Evolutionary conservation across 345 rosid genomes (phyloP).

Genomic region (Microcos paniculata): DNA sequence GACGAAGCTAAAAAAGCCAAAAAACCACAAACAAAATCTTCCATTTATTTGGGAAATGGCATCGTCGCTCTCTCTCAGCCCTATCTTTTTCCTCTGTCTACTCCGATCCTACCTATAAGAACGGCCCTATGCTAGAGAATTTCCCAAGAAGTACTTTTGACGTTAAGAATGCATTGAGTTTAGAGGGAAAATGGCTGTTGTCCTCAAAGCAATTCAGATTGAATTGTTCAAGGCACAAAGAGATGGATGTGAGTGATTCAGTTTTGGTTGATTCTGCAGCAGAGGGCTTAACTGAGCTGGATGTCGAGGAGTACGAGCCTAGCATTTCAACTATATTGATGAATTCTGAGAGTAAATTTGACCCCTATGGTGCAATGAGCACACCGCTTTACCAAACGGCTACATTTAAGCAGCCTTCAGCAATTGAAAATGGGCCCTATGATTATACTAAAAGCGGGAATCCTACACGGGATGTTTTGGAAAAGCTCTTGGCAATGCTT

Average conservation of each 20-base stretch:
- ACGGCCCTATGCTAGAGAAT: conserved; percentile 22
- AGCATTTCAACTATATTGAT: conserved; percentile 69
- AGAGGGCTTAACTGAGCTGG: conserved; percentile 33
- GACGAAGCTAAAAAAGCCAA: too few species aligned
- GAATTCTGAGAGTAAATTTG: conserved; percentile 68
- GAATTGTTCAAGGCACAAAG: conserved; percentile 42
- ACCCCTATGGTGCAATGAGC: conserved; percentile 82
- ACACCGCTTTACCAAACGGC: conserved; percentile 93
- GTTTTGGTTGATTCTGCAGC: conserved; percentile 35
- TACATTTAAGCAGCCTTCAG: conserved; percentile 94
- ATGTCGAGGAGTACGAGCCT: conserved; percentile 58
- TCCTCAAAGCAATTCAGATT: conserved; percentile 35
- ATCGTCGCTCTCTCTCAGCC: neutral
- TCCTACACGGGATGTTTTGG: conserved; percentile 85
- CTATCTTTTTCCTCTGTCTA: neutral
- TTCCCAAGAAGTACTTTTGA: conserved; percentile 21
- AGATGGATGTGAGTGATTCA: conserved; percentile 43
- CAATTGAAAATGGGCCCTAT: conserved; percentile 73
- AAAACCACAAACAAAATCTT: neutral
- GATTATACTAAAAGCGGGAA: conserved; percentile 98
- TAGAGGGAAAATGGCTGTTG: conserved; percentile 23
- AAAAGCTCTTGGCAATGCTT: conserved; percentile 91
- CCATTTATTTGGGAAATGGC: neutral
- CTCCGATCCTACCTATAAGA: neutral
- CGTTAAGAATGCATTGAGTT: conserved; percentile 28